Evolutionary conservation across 192 early-diverging fungal genomes (phyloP).

Genomic region (Globomyces pollinis-pini): DNA sequence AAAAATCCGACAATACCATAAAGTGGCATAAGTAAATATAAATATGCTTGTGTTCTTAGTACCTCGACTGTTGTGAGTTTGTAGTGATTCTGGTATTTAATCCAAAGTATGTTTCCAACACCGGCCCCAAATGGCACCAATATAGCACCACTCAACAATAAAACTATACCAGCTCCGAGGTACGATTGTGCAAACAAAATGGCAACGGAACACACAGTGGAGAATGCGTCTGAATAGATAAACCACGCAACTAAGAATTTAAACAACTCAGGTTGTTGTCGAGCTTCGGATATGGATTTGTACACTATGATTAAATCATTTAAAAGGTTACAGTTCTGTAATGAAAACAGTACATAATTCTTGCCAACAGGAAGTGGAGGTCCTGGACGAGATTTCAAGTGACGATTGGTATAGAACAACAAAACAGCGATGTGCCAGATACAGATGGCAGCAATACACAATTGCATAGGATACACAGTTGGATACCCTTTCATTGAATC

Average conservation of each 20-base stretch:
- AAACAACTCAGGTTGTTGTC: slow-evolving; percentile 48
- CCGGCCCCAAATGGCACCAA: slow-evolving; percentile 50
- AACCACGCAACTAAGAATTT: slow-evolving; percentile 65
- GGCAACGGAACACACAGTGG: slow-evolving; percentile 35
- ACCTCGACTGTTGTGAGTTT: slow-evolving; percentile 41
- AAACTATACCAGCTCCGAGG: slow-evolving; percentile 36
- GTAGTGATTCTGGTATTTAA: slow-evolving; percentile 43
- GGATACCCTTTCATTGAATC: slow-evolving; percentile 10
- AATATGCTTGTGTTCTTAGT: slow-evolving; percentile 38
- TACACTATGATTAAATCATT: too few species aligned
- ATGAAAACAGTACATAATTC: slow-evolving; percentile 11
- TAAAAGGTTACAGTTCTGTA: too few species aligned
- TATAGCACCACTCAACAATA: slow-evolving; percentile 48
- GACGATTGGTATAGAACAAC: not conserved
- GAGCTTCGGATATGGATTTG: slow-evolving; percentile 26
- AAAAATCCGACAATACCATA: slow-evolving; percentile 61
- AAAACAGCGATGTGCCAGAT: slow-evolving; percentile 18
- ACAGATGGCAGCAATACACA: slow-evolving; percentile 14
- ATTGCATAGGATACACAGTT: slow-evolving; percentile 17
- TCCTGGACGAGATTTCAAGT: slow-evolving; percentile 23
- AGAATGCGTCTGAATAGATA: slow-evolving; percentile 57
- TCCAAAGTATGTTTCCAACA: slow-evolving; percentile 49
- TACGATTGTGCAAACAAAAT: slow-evolving; percentile 51
- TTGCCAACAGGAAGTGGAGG: slow-evolving; percentile 22
- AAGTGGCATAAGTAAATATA: slow-evolving; percentile 46